Evolutionary conservation across 75 land plant genomes (phyloP), one percentile per base, ranked within the genome.

Genomic region (Selaginella tamariscina): DNA sequence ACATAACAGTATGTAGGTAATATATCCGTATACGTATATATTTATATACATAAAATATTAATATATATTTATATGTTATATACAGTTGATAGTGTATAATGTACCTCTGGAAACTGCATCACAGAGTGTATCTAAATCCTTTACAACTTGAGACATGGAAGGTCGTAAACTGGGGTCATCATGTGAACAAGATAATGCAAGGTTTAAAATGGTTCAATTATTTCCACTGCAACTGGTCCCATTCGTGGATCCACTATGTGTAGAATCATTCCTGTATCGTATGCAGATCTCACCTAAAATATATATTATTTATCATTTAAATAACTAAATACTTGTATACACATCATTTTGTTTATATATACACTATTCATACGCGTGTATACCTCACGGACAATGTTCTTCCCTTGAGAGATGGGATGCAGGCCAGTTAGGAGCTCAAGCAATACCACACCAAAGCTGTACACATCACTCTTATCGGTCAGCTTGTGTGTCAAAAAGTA

Each of bases 81-180:
- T n/a, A n/a, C n/a, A n/a, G n/a, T n/a, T n/a, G n/a, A n/a, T n/a
- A n/a, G n/a, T n/a, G n/a, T n/a, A n/a, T n/a, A n/a, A n/a, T n/a
- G n/a, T n/a, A n/a, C n/a, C n/a, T n/a, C n/a, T n/a, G n/a, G n/a
- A n/a, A n/a, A n/a, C n/a, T n/a, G n/a, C n/a, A n/a, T n/a, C n/a
- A n/a, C n/a, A n/a, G n/a, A n/a, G n/a, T n/a, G n/a, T n/a, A n/a
- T 80, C 79, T 26, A 81, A 59, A 54, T 67, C 77, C 15, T 72
- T 64, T 21, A 83, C 83, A 23, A 83, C 77, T 33, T 77, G 80
- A 1, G 70, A 24, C 72, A 75, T 83, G 1, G 74, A 82, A 31
- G 81, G 84, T 0, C 81, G 66, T 27, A 54, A 30, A 0, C 72
- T 78, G 11, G 83, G 74, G 18, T 24, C 32, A 72, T 64, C 56